Conservation (phyloP, 257 asterid genomes). For the Ocimum tenuiflorum region DNA sequence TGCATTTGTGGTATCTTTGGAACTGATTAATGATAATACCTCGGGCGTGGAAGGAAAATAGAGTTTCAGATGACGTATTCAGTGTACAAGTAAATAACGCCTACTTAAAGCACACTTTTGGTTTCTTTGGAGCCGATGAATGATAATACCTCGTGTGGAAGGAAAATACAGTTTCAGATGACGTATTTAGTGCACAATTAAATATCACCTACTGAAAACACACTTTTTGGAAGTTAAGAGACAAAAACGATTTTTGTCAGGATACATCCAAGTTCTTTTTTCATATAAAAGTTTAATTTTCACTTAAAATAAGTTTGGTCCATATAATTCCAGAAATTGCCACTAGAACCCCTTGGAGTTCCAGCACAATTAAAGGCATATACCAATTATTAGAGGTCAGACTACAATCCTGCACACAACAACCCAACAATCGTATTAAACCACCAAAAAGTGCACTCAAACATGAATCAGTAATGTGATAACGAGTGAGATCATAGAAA, state of each 20-base stretch:
- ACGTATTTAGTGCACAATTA: not conserved
- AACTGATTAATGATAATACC: not conserved
- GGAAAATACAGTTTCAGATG: not conserved
- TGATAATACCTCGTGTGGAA: not conserved
- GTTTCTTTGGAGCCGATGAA: not conserved
- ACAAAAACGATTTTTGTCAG: not conserved
- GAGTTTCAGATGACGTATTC: not conserved
- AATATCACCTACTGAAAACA: not conserved
- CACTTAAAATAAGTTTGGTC: not conserved
- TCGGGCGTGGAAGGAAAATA: not conserved
- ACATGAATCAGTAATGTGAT: not conserved
- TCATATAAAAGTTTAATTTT: not conserved
- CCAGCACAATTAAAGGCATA: not conserved
- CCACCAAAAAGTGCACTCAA: not conserved
- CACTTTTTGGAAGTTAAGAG: not conserved
- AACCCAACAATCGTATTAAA: not conserved
- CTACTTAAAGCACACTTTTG: not conserved
- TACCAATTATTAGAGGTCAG: not conserved
- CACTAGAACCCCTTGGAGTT: not conserved
- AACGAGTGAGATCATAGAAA: not conserved
- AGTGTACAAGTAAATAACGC: not conserved
- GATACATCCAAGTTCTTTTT: not conserved
- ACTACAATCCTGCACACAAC: not conserved
- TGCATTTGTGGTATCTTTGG: not conserved
- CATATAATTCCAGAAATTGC: slow-evolving; percentile 6